Conservation (phyloP, 495 filamentous ascomycete species). For the Trichoderma reesei region DNA sequence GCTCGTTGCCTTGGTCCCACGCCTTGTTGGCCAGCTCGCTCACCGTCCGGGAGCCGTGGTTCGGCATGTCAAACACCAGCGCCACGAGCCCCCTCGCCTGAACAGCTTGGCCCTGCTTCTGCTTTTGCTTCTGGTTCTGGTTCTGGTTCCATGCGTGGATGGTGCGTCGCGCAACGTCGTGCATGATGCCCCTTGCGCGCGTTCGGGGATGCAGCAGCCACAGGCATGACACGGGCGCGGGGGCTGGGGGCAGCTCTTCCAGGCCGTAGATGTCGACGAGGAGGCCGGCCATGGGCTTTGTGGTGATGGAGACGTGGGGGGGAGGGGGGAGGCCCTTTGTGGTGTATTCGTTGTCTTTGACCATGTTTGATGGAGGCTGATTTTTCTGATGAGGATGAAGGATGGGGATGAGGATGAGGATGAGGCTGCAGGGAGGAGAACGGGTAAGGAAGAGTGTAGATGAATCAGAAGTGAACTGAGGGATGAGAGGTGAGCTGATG, state of each 20-base stretch:
- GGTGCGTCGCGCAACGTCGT: conserved; percentile 27
- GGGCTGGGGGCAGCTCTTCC: conserved; percentile 47
- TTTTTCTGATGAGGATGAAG: too few relatives aligned
- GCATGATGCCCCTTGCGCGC: conserved; percentile 61
- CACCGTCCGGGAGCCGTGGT: conserved; percentile 70
- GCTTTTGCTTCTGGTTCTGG: neutral
- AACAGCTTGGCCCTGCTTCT: too few relatives aligned
- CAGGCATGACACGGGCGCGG: conserved; percentile 52
- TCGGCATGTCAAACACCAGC: conserved; percentile 78
- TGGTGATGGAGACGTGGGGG: conserved; percentile 47
- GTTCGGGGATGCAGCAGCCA: conserved; percentile 83
- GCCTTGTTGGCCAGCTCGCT: conserved; percentile 51
- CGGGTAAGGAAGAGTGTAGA: too few relatives aligned
- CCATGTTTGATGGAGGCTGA: too few relatives aligned
- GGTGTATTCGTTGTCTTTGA: neutral
- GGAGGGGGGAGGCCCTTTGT: conserved; percentile 19
- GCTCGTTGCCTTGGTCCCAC: conserved; percentile 71
- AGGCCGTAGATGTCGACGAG: conserved; percentile 70
- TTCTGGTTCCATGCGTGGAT: conserved; percentile 27
- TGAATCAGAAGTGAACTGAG: too few relatives aligned
- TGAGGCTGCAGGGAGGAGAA: too few relatives aligned
- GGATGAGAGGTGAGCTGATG: too few relatives aligned
- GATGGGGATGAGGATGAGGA: too few relatives aligned
- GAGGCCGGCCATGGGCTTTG: conserved; percentile 64
- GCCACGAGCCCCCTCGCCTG: conserved; percentile 53